Base-by-base conservation (phyloP, 2,329 filamentous ascomycete species). In the Endoconidiophora polonica region DNA sequence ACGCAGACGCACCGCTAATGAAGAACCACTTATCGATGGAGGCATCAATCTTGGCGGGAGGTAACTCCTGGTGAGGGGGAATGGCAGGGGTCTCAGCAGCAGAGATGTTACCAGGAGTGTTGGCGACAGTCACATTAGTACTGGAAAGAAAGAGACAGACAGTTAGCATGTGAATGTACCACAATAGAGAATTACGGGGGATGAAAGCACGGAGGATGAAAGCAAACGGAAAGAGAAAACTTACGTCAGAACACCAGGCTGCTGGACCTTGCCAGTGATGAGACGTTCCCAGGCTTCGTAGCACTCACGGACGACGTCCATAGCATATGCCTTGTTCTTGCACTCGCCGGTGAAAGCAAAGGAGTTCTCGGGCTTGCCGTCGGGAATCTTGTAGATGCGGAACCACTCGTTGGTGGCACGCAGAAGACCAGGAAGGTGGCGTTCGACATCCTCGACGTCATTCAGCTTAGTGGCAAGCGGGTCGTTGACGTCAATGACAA, bases 21-120 rank as follows among this genome's bases (percentile, higher is more conserved):
- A 96, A 98, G 83, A 98, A 98, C 91, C 91, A 98, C 81, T 98
- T 98, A 79, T 98, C 91, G 64, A 96, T 94, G 69, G 82, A 93
- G 65, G 79, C 77, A 65, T 98, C 91, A 60, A 98, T 94, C 63
- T 90, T 88, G 57, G 82, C 90, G 54, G 91, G 79, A 50, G 76
- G 66, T 53, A 93, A 73, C 62, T 93, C 81, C 77, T 95, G 76
- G 69, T 84, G 73, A 56, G 76, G 63, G 54, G 87, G 86, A 58
- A 98, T 79, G 63, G 78, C 80, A 56, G 81, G 79, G 56, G 94
- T 74, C 68, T 83, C 74, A 62, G 74, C 72, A 56, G 77, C 67
- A 56, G 79, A 72, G 61, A 85, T 75, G 60, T 81, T 83, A 70
- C 79, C 77, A 59, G 76, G 68, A 55, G 87, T 94, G 68, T 83